Base-by-base conservation (phyloP, 768 basidiomycete genomes). In the Naganishia antarctica region DNA sequence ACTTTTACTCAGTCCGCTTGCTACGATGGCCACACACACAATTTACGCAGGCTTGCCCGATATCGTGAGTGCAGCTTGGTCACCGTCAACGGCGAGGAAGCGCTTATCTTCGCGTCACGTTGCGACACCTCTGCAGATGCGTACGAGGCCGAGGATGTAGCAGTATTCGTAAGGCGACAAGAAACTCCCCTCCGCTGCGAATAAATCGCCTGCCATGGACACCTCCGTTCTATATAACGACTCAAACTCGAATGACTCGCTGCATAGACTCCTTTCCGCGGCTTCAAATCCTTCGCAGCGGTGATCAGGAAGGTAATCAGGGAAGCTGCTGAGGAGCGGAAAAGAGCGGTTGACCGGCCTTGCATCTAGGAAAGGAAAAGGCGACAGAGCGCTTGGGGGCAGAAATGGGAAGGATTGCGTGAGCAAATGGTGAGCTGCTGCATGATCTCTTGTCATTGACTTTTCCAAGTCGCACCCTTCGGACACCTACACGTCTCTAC, bases 51-150 rank as follows among this genome's bases (percentile, higher is more conserved):
- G 70, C 23, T 69, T 77, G 11, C 76, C 76, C 11, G 78, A 78
- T 63, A 77, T 78, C 41, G 78, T 78, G 59, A 68, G 77, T 65
- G 47, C 18, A 18, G n/a, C n/a, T 21, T 5, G 8, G 29, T 28
- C 31, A n/a, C 3, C 2, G 9, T 16, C 5, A 7, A 1, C 23
- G 29, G 34, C 15, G 15, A 47, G 26, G 11, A 26, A 23, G 31
- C 13, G 18, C 15, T 31, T 21, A 43, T 50, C 26, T 66, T 49
- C 12, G 7, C 4, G 6, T 4, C 8, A 1, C 32, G n/a, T n/a
- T n/a, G 77, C 76, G 78, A 78, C 60, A 76, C 76, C 3, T 74
- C 74, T 13, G 71, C 69, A 13, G 78, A 79, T 41, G 69, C 78
- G 0, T 79, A 76, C 64, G 76, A 79, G 61, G 76, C 76, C 1